These are phyloP conservation scores for Rhynchospora breviuscula DNA, from an alignment of 176 grass and related monocot genomes.

Conservation along the genomic window DNA sequence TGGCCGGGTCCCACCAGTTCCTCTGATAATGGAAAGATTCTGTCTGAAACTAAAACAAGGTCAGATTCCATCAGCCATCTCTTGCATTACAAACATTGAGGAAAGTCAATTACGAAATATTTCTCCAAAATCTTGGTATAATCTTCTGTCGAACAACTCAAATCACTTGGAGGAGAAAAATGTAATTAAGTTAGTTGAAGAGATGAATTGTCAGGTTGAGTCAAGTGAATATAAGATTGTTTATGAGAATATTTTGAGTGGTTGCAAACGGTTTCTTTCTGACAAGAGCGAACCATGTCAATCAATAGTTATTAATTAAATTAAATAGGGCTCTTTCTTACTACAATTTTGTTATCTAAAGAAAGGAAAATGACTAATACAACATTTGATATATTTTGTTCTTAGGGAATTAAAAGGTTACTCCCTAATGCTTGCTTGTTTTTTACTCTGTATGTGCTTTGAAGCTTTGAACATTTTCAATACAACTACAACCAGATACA, in stretches of 20 bases:
- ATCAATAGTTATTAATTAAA: not conserved
- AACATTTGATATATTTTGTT: not conserved
- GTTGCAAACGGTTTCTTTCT: slow-evolving; percentile 55
- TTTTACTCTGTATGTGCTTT: not conserved
- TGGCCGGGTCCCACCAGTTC: slow-evolving; percentile 44
- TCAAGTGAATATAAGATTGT: slow-evolving; percentile 28
- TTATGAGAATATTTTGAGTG: slow-evolving; percentile 52
- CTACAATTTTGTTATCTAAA: not conserved
- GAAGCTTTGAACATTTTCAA: not conserved
- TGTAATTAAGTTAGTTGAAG: slow-evolving; percentile 33
- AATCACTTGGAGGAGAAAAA: slow-evolving; percentile 39
- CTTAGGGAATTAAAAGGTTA: not conserved
- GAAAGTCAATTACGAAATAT: slow-evolving; percentile 47
- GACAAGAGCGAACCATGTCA: slow-evolving; percentile 9
- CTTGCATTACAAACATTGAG: slow-evolving; percentile 44
- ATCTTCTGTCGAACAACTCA: slow-evolving; percentile 47
- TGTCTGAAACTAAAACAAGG: slow-evolving; percentile 74
- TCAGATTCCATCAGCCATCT: slow-evolving; percentile 35
- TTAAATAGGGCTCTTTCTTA: not conserved
- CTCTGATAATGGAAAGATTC: slow-evolving; percentile 90
- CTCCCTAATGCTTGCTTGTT: not conserved
- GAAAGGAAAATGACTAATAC: not conserved
- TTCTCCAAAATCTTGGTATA: slow-evolving; percentile 59
- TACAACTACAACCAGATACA: not conserved
- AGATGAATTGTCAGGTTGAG: slow-evolving; percentile 38